These are phyloP conservation scores for Ochromonas danica DNA, from an alignment of 108 stramenopile genomes.

Conservation along the genomic window DNA sequence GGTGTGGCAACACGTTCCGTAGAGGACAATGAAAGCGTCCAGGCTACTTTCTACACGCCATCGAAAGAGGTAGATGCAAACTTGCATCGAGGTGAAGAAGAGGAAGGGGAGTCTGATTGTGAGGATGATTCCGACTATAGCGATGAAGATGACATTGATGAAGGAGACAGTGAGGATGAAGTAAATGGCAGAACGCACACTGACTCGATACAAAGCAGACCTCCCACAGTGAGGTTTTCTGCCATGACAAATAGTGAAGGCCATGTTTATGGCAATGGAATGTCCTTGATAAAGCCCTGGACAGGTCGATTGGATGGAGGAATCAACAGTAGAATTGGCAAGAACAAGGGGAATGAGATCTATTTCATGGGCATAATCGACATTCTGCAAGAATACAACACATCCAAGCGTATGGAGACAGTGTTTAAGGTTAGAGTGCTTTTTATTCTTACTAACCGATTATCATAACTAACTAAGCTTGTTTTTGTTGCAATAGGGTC, in stretches of 20 bases:
- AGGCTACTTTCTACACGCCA: too few species aligned
- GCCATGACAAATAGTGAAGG: not conserved
- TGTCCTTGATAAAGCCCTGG: not conserved
- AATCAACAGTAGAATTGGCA: constrained; percentile 12
- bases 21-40: too few species aligned
- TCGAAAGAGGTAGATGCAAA: too few species aligned
- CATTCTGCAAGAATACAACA: constrained; percentile 53
- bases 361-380: constrained; percentile 53
- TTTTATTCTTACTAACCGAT: not conserved
- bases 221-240: not conserved
- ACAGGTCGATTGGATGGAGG: not conserved
- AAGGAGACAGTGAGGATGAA: not conserved
- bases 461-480: not conserved
- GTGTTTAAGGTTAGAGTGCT: constrained; percentile 41
- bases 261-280: not conserved
- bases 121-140: too few species aligned
- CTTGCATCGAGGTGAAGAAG: too few species aligned
- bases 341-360: constrained; percentile 54
- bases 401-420: constrained; percentile 47
- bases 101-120: too few species aligned
- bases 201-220: not conserved
- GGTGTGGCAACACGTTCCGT: too few species aligned
- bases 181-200: not conserved
- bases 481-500: constrained; percentile 31
- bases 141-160: too few species aligned